Percentiles rank a stretch among this genome's conserved stretches.
Conservation (phyloP, 805 yeast genomes). For the Yarrowia sp. region DNA sequence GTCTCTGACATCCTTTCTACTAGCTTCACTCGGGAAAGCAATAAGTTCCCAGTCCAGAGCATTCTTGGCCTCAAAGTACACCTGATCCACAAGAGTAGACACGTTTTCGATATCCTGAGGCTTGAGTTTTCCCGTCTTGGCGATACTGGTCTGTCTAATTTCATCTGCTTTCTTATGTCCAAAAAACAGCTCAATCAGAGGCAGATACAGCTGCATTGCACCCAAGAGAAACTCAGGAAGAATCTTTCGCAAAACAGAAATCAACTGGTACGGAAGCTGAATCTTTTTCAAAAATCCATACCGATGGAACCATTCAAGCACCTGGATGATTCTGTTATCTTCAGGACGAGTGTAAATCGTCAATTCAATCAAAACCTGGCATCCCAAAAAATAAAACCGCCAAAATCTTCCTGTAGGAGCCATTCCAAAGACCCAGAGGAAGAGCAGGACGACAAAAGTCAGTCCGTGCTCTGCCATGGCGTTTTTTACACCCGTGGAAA, state of each 20-base stretch:
- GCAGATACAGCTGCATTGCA: constrained; percentile 20
- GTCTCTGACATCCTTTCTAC: not conserved
- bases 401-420: constrained; percentile 32
- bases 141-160: not conserved
- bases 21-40: not conserved
- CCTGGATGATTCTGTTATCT: constrained; percentile 18
- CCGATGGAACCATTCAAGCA: constrained; percentile 31
- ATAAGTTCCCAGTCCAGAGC: constrained; percentile 23
- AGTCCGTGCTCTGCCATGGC: constrained; percentile 30
- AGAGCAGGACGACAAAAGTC: constrained; percentile 27
- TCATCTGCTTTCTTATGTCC: constrained; percentile 17
- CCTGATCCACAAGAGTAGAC: constrained; percentile 15
- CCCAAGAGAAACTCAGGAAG: constrained; percentile 19
- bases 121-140: constrained; percentile 25
- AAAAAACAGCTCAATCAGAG: constrained; percentile 14
- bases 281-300: constrained; percentile 30
- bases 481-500: constrained; percentile 10
- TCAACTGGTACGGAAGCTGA: constrained; percentile 23
- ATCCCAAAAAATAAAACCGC: constrained; percentile 33
- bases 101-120: constrained; percentile 18
- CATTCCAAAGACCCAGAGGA: constrained; percentile 31
- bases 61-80: constrained; percentile 17
- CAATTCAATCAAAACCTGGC: constrained; percentile 32
- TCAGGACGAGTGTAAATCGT: constrained; percentile 33
- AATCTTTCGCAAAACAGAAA: constrained; percentile 14